Percentiles rank a stretch among this genome's conserved stretches.
Conservation (phyloP, 495 filamentous ascomycete genomes). For the Aspergillus steynii region DNA sequence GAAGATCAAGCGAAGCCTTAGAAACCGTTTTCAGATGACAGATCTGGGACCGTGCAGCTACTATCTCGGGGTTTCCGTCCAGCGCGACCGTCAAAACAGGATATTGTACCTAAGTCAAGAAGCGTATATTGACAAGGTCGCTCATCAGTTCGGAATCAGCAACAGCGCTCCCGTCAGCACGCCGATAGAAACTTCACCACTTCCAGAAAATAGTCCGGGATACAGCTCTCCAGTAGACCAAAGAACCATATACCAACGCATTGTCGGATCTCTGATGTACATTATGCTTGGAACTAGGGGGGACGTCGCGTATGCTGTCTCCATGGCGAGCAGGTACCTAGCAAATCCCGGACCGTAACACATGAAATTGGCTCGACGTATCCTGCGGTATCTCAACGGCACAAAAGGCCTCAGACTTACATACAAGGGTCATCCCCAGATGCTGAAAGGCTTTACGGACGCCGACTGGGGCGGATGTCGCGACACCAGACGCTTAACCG, state of each 20-base stretch:
- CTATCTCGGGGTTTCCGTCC: background rate
- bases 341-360: conserved; percentile 6
- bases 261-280: conserved; percentile 5
- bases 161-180: conserved; percentile 2
- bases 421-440: conserved; percentile 2
- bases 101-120: background rate
- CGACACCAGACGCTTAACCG: background rate
- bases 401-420: conserved; percentile 1
- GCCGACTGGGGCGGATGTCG: conserved; percentile 1
- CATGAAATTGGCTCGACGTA: conserved; percentile 3
- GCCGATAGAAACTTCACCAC: conserved; percentile 1
- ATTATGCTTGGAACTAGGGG: conserved; percentile 7
- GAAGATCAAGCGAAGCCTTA: conserved; percentile 1
- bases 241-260: background rate
- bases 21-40: conserved; percentile 1
- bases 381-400: conserved; percentile 5
- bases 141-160: background rate
- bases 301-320: conserved; percentile 6
- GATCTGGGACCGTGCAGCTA: conserved; percentile 1
- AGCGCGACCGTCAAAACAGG: background rate
- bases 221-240: background rate
- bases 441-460: conserved; percentile 2
- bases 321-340: background rate
- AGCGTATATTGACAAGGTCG: background rate
- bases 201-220: conserved; percentile 3